phyloP scores from a whole-genome alignment of 2,329 filamentous ascomycete species.

The Venturia carpophila region DNA sequence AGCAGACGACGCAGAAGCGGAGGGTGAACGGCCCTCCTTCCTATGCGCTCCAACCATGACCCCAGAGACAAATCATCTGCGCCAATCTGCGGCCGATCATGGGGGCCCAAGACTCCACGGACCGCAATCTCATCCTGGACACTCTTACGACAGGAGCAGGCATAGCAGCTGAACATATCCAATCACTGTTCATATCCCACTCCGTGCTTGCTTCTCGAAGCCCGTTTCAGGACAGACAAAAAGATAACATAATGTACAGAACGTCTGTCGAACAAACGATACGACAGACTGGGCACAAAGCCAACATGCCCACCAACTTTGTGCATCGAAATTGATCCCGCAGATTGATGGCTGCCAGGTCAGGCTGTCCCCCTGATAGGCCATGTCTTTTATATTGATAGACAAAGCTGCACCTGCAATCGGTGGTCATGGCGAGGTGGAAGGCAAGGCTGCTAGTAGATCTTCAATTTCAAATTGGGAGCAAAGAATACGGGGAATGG shows the following conservation, averaged over 20 bases:
- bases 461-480: not conserved
- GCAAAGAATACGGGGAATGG: not conserved
- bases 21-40: not conserved
- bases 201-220: not conserved
- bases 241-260: not conserved
- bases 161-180: not conserved
- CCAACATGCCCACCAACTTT: not conserved
- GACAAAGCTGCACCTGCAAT: not conserved
- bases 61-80: conserved; percentile 9
- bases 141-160: not conserved
- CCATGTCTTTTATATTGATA: not conserved
- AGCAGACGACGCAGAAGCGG: not conserved
- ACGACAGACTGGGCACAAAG: not conserved
- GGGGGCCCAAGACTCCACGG: not conserved
- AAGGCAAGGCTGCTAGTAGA: not conserved
- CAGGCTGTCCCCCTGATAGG: not conserved
- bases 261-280: not conserved
- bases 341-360: not conserved
- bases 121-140: not conserved
- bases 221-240: not conserved
- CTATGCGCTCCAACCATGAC: conserved; percentile 8
- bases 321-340: not conserved
- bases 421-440: not conserved
- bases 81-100: not conserved
- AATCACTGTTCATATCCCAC: not conserved